phyloP scores from a whole-genome alignment of 768 basidiomycete species.

The Xerocomellus intermedius region DNA sequence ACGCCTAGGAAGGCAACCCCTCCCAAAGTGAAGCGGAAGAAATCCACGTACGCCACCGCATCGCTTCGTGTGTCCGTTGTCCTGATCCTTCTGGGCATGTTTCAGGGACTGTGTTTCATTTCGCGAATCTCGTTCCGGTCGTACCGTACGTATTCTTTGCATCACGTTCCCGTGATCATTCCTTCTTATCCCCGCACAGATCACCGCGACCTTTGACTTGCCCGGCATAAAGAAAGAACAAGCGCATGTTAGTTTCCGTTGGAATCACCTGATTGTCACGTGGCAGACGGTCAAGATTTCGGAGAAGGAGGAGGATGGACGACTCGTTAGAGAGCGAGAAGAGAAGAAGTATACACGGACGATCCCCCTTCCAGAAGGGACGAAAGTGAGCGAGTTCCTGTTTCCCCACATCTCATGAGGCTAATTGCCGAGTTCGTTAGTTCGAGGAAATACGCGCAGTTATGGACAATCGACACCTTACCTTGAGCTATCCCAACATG shows the following conservation, averaged over 20 bases:
- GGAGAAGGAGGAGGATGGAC: constrained; percentile 61
- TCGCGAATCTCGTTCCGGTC: constrained; percentile 69
- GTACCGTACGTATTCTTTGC: constrained; percentile 37
- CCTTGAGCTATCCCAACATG: constrained; percentile 60
- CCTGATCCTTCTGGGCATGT: constrained; percentile 18
- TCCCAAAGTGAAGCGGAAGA: constrained; percentile 53
- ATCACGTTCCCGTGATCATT: constrained; percentile 11
- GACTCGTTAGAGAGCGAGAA: constrained; percentile 59
- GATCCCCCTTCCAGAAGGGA: constrained; percentile 71
- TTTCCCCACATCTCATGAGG: neutral
- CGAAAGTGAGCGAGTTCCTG: constrained; percentile 46
- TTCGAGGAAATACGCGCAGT: constrained; percentile 73
- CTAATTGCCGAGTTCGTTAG: constrained; percentile 33
- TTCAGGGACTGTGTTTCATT: constrained; percentile 54
- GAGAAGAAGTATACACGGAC: constrained; percentile 65
- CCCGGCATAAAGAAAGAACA: constrained; percentile 69
- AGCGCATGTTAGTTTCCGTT: constrained; percentile 72
- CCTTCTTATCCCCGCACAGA: constrained; percentile 35
- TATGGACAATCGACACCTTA: constrained; percentile 59
- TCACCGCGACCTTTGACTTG: constrained; percentile 70
- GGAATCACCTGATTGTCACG: constrained; percentile 57
- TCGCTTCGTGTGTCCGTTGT: constrained; percentile 4
- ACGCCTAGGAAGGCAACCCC: constrained; percentile 29
- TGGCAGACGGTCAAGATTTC: constrained; percentile 61
- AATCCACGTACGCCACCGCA: constrained; percentile 57